Percentiles rank a stretch among this genome's conserved stretches.
phyloP scores from a whole-genome alignment of 345 rosid species.

The Gossypium ekmanianum region DNA sequence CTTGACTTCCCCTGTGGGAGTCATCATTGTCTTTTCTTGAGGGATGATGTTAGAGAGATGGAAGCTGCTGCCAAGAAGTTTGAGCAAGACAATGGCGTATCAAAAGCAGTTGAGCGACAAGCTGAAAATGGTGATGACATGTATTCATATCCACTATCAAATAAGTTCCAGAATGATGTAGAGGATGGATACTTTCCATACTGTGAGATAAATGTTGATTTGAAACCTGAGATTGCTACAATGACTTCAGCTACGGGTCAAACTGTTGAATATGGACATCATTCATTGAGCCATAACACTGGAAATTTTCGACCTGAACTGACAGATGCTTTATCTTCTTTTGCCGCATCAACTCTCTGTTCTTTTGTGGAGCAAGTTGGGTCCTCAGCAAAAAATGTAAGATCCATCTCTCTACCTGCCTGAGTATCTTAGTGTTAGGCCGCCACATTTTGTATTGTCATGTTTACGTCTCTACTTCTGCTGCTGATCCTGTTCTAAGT shows the following conservation, averaged over 20 bases:
- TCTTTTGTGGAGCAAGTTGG: constrained; percentile 38
- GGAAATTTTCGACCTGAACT: constrained; percentile 21
- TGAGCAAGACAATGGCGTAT: constrained; percentile 55
- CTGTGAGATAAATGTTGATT: constrained; percentile 52
- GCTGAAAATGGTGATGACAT: constrained; percentile 42
- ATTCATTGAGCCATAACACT: constrained; percentile 17
- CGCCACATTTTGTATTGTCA: background rate
- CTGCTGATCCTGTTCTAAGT: background rate
- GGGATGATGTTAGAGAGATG: constrained; percentile 62
- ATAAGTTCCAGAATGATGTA: constrained; percentile 28
- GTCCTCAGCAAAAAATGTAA: constrained; percentile 51
- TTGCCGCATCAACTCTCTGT: constrained; percentile 44
- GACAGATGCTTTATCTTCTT: constrained; percentile 36
- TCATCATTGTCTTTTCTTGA: constrained; percentile 56
- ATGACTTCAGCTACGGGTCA: constrained; percentile 10
- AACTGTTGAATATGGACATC: constrained; percentile 21
- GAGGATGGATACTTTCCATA: constrained; percentile 70
- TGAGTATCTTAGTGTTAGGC: background rate
- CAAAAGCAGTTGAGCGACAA: constrained; percentile 36
- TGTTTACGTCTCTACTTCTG: background rate
- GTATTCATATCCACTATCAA: constrained; percentile 47
- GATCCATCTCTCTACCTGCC: constrained; percentile 24
- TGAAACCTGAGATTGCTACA: constrained; percentile 15
- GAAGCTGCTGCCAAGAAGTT: constrained; percentile 82
- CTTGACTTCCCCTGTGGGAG: constrained; percentile 76